Percentiles rank a stretch among this genome's conserved stretches.
These are phyloP conservation scores for Alternaria triticimaculans DNA, from an alignment of 2,329 filamentous ascomycete species.

Conservation along the genomic window DNA sequence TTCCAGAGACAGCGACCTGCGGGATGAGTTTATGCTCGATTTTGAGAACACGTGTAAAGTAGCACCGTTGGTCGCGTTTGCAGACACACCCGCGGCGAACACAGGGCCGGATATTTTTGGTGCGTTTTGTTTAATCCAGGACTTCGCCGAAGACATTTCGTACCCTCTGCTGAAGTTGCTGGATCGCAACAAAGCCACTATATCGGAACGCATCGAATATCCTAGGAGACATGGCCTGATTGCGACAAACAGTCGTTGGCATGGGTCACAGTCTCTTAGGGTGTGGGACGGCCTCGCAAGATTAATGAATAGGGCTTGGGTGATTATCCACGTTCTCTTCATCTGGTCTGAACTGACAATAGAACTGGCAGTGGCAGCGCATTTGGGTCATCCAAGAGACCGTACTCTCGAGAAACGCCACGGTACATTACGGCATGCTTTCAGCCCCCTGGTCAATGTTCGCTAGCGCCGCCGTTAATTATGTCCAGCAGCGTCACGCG, in stretches of 20 bases:
- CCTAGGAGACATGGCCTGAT: slow-evolving; percentile 8
- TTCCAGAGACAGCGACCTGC: not conserved
- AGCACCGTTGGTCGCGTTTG: not conserved
- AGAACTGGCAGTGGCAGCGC: slow-evolving; percentile 27
- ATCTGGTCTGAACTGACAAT: not conserved
- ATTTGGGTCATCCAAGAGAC: slow-evolving; percentile 35
- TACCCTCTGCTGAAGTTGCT: slow-evolving; percentile 6
- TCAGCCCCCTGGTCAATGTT: slow-evolving; percentile 33
- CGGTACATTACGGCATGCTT: slow-evolving; percentile 22
- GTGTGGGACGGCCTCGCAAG: slow-evolving; percentile 21
- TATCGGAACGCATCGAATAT: not conserved
- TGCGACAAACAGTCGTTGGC: slow-evolving; percentile 1
- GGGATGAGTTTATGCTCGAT: not conserved
- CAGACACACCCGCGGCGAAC: not conserved
- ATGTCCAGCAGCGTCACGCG: slow-evolving; percentile 17
- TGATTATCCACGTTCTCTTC: not conserved
- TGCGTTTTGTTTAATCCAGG: slow-evolving; percentile 26
- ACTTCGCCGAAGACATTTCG: slow-evolving; percentile 15
- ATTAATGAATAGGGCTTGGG: slow-evolving; percentile 19
- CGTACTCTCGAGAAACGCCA: slow-evolving; percentile 25
- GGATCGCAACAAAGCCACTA: slow-evolving; percentile 4
- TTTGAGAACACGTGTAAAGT: not conserved
- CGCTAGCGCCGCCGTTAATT: slow-evolving; percentile 21
- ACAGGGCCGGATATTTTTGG: slow-evolving; percentile 22
- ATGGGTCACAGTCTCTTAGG: slow-evolving; percentile 12